Evolutionary conservation across 768 basidiomycete genomes (phyloP).

Genomic region (Boletus sp.): DNA sequence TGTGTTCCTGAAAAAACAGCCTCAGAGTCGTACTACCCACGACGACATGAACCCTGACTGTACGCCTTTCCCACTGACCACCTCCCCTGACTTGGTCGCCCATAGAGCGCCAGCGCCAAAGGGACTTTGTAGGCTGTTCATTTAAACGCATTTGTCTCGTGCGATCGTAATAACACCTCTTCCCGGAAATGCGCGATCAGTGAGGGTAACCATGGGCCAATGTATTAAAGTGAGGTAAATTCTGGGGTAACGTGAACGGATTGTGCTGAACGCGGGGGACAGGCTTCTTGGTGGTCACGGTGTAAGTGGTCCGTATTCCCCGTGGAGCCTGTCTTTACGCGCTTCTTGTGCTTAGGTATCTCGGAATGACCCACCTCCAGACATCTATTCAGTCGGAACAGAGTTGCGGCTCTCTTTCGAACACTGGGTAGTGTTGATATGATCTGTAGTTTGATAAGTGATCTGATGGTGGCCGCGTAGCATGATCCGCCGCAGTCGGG

Average conservation of each 20-base stretch:
- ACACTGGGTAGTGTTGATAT: neutral
- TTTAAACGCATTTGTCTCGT: neutral
- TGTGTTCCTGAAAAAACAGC: neutral
- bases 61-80: neutral
- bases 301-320: neutral
- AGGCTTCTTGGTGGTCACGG: neutral
- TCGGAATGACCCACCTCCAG: conserved; percentile 6
- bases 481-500: neutral
- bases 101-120: neutral
- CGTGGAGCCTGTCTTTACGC: neutral
- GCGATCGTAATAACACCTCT: neutral
- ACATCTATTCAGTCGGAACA: conserved; percentile 4
- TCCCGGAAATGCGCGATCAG: neutral
- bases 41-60: neutral
- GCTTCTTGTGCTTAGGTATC: neutral
- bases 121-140: neutral
- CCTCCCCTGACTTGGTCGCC: neutral
- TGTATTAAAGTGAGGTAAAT: neutral
- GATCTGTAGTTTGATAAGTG: neutral
- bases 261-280: neutral
- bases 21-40: neutral
- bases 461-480: neutral
- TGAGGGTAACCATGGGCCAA: neutral
- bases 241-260: neutral
- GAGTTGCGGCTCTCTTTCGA: neutral